phyloP scores from a whole-genome alignment of 2,329 filamentous ascomycete species.

The Blumeriella jaapii region DNA sequence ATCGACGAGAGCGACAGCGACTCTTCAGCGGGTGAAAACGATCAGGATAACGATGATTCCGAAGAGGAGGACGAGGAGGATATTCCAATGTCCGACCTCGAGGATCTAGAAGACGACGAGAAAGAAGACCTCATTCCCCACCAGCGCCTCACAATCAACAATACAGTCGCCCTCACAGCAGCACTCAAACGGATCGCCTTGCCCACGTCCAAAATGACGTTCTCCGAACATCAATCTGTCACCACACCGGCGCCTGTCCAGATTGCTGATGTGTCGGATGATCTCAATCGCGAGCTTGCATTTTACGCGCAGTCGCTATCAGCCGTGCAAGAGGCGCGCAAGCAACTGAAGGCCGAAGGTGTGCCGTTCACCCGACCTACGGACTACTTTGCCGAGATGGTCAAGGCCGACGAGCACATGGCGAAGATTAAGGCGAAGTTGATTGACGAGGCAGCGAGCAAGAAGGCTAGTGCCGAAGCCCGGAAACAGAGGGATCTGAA shows the following conservation, averaged over 20 bases:
- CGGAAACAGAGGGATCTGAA: constrained; percentile 88
- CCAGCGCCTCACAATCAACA: constrained; percentile 94
- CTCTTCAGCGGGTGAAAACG: constrained; percentile 37
- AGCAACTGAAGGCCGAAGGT: constrained; percentile 68
- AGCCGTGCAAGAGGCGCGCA: constrained; percentile 62
- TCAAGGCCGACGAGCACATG: constrained; percentile 98
- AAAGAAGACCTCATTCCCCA: constrained; percentile 80
- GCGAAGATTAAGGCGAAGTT: constrained; percentile 89
- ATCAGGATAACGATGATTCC: constrained; percentile 33
- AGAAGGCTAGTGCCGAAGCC: constrained; percentile 87
- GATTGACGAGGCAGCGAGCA: constrained; percentile 79
- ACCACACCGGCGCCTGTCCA: constrained; percentile 55
- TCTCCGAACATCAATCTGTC: constrained; percentile 73
- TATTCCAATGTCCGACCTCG: constrained; percentile 79
- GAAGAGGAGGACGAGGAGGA: constrained; percentile 72
- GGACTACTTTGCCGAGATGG: constrained; percentile 98
- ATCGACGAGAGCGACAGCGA: constrained; percentile 51
- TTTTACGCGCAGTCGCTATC: constrained; percentile 86
- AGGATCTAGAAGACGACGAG: constrained; percentile 66
- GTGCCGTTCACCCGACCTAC: constrained; percentile 77
- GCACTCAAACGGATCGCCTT: constrained; percentile 71
- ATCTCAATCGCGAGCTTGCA: constrained; percentile 81
- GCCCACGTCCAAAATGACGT: constrained; percentile 57
- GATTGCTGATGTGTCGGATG: constrained; percentile 79
- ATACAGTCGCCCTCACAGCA: constrained; percentile 73